Percentiles rank a stretch among this genome's conserved stretches.
These are phyloP conservation scores for Metschnikowia peoriensis DNA, from an alignment of 805 yeast genomes.

Conservation along the genomic window DNA sequence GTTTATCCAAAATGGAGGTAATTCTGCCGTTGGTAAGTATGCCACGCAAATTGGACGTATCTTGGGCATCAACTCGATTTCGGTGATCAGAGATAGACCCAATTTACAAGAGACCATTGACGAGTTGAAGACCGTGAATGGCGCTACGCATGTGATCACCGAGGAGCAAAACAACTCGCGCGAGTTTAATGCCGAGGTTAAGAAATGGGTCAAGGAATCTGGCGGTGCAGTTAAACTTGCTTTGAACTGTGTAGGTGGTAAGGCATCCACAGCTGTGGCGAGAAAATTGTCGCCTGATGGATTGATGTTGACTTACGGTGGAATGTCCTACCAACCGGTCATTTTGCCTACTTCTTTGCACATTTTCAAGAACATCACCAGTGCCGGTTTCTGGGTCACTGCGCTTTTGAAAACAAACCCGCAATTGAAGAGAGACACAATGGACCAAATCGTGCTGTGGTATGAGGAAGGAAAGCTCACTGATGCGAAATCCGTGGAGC, in stretches of 20 bases:
- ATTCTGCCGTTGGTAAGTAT: slow-evolving; percentile 89
- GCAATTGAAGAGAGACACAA: slow-evolving; percentile 35
- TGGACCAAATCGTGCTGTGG: slow-evolving; percentile 39
- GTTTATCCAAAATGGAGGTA: slow-evolving; percentile 96
- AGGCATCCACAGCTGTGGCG: slow-evolving; percentile 76
- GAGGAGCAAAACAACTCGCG: slow-evolving; percentile 78
- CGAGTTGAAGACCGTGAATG: slow-evolving; percentile 55
- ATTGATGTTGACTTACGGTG: slow-evolving; percentile 88
- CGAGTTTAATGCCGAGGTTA: slow-evolving; percentile 60
- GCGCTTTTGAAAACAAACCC: slow-evolving; percentile 37
- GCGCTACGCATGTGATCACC: slow-evolving; percentile 88
- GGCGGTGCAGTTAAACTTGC: slow-evolving; percentile 67
- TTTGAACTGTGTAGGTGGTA: slow-evolving; percentile 92
- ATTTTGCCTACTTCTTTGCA: slow-evolving; percentile 84
- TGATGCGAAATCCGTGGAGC: slow-evolving; percentile 37
- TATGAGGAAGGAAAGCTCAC: slow-evolving; percentile 39
- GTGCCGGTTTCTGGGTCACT: slow-evolving; percentile 93
- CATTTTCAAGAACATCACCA: slow-evolving; percentile 83
- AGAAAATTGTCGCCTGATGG: slow-evolving; percentile 77
- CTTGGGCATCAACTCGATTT: slow-evolving; percentile 77
- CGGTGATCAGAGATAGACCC: slow-evolving; percentile 84
- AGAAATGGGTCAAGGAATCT: slow-evolving; percentile 49
- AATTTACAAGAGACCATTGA: slow-evolving; percentile 58
- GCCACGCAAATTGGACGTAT: slow-evolving; percentile 84
- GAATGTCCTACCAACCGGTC: slow-evolving; percentile 96